Evolutionary conservation across 306 rosid genomes (phyloP).

Genomic region (Cucumis hystrix): DNA sequence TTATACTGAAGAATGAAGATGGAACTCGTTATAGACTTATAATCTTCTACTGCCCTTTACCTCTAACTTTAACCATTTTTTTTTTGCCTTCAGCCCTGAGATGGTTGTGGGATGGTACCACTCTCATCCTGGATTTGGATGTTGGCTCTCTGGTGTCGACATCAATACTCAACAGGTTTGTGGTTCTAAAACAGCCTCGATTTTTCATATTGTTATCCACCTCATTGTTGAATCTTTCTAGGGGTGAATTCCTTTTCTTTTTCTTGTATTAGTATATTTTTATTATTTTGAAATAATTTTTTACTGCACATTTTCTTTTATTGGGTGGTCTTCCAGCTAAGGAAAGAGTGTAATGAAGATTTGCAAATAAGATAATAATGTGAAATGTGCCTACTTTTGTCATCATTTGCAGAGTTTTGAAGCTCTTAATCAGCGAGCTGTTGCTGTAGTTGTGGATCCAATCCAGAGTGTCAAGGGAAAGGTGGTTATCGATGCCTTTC

Average conservation of each 20-base stretch:
- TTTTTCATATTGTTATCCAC: background rate
- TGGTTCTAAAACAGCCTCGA: background rate
- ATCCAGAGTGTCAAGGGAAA: slow-evolving; percentile 94
- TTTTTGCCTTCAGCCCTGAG: slow-evolving; percentile 54
- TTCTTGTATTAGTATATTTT: background rate
- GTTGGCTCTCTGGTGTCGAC: slow-evolving; percentile 99
- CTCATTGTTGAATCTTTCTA: background rate
- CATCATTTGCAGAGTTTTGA: slow-evolving; percentile 61
- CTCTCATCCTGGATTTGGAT: slow-evolving; percentile 97
- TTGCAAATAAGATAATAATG: background rate
- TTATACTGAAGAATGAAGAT: background rate
- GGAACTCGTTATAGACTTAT: background rate
- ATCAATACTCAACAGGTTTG: slow-evolving; percentile 94
- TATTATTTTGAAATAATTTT: background rate
- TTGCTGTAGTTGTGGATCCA: slow-evolving; percentile 96
- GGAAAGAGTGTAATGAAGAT: background rate
- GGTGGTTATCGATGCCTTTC: slow-evolving; percentile 94
- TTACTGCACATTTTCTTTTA: background rate
- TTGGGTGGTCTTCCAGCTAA: background rate
- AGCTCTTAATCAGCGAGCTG: slow-evolving; percentile 93
- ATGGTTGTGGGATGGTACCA: slow-evolving; percentile 99
- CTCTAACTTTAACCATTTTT: background rate
- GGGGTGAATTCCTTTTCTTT: background rate
- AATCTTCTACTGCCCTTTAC: background rate
- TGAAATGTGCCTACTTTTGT: background rate